Evolutionary conservation across 192 early-diverging fungal genomes (phyloP), one percentile per base, ranked within the genome.

Genomic region (Backusella liffmaniae): DNA sequence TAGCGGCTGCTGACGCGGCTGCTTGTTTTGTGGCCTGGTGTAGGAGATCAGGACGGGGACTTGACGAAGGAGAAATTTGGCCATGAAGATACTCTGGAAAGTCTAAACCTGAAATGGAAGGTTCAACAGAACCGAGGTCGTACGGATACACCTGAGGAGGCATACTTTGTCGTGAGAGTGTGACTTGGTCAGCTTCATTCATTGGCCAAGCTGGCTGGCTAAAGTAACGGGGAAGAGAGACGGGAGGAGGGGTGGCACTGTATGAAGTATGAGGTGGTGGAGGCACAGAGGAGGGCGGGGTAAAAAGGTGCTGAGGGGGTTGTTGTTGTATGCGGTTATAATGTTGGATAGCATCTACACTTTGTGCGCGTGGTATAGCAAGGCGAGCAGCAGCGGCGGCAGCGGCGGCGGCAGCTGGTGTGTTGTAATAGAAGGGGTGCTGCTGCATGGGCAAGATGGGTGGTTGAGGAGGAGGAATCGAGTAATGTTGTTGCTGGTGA

Each of bases 61-160:
- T 42, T 1, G 41, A 41, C 10, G 70, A 78, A 42, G 77, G 77
- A 62, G 77, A 78, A 21, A 69, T 12, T 16, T 66, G 77, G 35
- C 77, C 77, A 5, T 78, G 62, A 4, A 78, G 35, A 53, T 73
- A 74, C 26, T 78, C 77, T 6, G 71, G 77, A 44, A 78, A 78
- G 23, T 78, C 66, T 35, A 35, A 18, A 30, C 66, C 66, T 32
- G 66, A 67, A 26, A 72, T 71, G 56, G 56, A 62, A 62, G 56
- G 23, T 16, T 74, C 59, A n/a, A 67, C 32, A 51, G 65, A 66
- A 5, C 41, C 53, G 23, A 49, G 7, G 34, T 68, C 59, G 44
- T 78, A 65, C 23, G 72, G 53, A 72, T 69, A 78, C 39, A 56
- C 15, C 39, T 69, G 77, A 26, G 72, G 62, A 35, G 74, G 74